Evolutionary conservation across 2,329 filamentous ascomycete genomes (phyloP), one percentile per base, ranked within the genome.

Genomic region (Arthrinium puccinioides): DNA sequence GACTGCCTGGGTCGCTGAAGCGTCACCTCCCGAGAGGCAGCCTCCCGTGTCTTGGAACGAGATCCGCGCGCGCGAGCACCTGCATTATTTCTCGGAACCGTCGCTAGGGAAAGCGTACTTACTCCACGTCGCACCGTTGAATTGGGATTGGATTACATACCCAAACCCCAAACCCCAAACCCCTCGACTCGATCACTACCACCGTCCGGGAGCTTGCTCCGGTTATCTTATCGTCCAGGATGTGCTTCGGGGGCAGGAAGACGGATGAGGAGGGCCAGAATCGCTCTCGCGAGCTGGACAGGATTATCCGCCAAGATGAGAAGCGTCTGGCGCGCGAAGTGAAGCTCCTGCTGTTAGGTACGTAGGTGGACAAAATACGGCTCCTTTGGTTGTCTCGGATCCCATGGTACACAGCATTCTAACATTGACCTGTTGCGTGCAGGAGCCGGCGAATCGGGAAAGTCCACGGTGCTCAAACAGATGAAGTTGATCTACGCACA

Each of bases 401-500:
- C 24, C 21, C 19, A 9, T 19, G 23, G 24, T 11, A 23, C 21
- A 15, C 21, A 40, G 40, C 30, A 21, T 42, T 37, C 39, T 44
- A 33, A 33, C 26, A 26, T 44, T 42, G 9, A 35, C 8, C 24
- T 47, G 38, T 40, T 25, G n/a, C 26, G 26, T 46, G 46, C 50
- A 96, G 89, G 90, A 61, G 90, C 90, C 53, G 90, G 90, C 57
- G 90, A 97, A 66, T 92, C 84, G 41, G 87, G 90, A 48, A 97
- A 97, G 66, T 96, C 90, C 8, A 97, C 90, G 2, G 89, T 97
- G 42, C 77, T 97, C 48, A 97, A 97, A 69, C 90, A 97, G 71
- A 97, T 98, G 92, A 90, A 90, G 61, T 81, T 98, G 62, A 96
- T 98, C 52, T 92, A 97, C 61, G 81, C 87, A 11, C 82, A 88